Base-by-base conservation (phyloP, 495 filamentous ascomycete genomes). In the Terfezia boudieri region DNA sequence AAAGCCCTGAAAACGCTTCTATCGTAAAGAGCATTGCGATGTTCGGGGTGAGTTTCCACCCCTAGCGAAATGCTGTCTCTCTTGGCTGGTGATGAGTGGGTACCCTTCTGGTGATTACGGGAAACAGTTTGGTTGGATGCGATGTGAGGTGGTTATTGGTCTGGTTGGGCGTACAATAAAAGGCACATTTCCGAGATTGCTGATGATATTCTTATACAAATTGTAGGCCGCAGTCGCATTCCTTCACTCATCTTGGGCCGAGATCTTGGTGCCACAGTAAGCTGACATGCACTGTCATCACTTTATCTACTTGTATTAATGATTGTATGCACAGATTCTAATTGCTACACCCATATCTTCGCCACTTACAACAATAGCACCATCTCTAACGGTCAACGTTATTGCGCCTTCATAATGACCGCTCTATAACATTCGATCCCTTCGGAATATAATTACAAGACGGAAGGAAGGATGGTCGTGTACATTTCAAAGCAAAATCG, bases 181-280 rank as follows among this genome's bases (percentile, higher is more conserved):
- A 20, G 20, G 41, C 12, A 8, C 14, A 9, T 36, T 37, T 20
- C 11, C 54, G 8, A 8, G 10, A 36, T 12, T 2, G 36, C 22
- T 35, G 23, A 16, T 23, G 8, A 22, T 26, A 26, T 26, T 8
- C 20, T n/a, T 52, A 48, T 56, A 46, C 36, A 23, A 8, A 38
- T 48, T 63, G 14, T 60, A 86, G 82, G 77, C 73, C 59, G 80
- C 80, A 57, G 74, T 86, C 50, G 77, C 81, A 51, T 83, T 86
- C 71, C 71, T 86, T 58, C 73, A 79, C 63, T 82, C 79, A 70
- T 78, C 76, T 62, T 81, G 80, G 75, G 74, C 75, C 73, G 82
- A 84, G 70, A 71, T 81, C 63, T 71, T 86, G 55, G 72, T 84
- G 54, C 81, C 82, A 61, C 78, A 79, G 78, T 86, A 69, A 74